Conservation (phyloP, 768 basidiomycete genomes). For the Termitomyces heimii region DNA sequence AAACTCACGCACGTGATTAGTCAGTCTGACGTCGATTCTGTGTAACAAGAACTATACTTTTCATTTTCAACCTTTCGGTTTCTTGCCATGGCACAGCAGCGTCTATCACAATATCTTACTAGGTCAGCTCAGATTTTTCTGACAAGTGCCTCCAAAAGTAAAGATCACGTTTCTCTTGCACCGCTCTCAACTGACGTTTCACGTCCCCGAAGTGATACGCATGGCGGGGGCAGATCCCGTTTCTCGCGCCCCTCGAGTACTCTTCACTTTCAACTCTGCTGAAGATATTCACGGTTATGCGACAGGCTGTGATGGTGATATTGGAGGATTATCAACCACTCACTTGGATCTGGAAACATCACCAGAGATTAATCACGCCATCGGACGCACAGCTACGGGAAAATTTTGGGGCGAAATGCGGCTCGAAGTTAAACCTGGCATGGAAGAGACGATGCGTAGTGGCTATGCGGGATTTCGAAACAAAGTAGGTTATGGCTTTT, state of each 20-base stretch:
- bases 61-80: too few species aligned
- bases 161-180: neutral
- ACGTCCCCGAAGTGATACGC: conserved; percentile 44
- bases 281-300: conserved; percentile 61
- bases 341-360: conserved; percentile 63
- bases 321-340: conserved; percentile 80
- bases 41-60: neutral
- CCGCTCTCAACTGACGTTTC: neutral
- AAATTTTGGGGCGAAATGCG: conserved; percentile 81
- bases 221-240: conserved; percentile 76
- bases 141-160: conserved; percentile 30
- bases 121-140: conserved; percentile 31
- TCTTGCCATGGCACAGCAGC: conserved; percentile 23
- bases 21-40: conserved; percentile 1
- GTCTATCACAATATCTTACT: conserved; percentile 30
- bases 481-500: conserved; percentile 42
- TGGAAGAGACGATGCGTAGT: conserved; percentile 64
- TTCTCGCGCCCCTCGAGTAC: conserved; percentile 51
- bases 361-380: conserved; percentile 35
- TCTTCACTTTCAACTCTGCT: conserved; percentile 58
- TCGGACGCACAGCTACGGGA: conserved; percentile 47
- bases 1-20: neutral
- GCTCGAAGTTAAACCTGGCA: conserved; percentile 58
- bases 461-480: conserved; percentile 93
- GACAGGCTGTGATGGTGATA: conserved; percentile 82